Evolutionary conservation across 2,329 filamentous ascomycete species (phyloP), one percentile per base, ranked within the genome.

Genomic region (Huntiella savannae): DNA sequence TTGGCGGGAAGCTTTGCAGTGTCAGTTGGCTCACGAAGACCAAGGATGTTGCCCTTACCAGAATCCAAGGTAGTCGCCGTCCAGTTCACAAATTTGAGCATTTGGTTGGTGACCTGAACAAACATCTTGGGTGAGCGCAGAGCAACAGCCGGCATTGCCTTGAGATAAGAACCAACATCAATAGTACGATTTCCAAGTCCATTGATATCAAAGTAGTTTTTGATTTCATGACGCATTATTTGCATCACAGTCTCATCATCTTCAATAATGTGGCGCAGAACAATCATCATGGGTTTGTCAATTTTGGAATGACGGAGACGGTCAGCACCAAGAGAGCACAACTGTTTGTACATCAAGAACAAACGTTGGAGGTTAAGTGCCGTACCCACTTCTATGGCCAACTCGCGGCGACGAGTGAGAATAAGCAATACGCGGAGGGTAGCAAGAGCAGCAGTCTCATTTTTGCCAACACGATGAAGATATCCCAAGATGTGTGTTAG

Each of bases 261-360:
- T 61, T 98, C 91, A 46, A 96, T 75, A 52, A 98, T 79, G 57
- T 98, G 91, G 36, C 92, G 79, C 38, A 98, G 66, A 45, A 95
- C 79, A 10, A 88, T 73, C 71, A 96, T 79, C 55, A 94, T 80
- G 48, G 80, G 72, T 16, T 67, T 60, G 3, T 67, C 65, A 35
- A 74, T 62, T 45, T 65, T 66, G 2, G 64, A 67, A 36, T 70
- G 67, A 50, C 64, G 69, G 7, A 98, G 71, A 46, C 79, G 79
- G 46, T 82, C 74, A 28, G 85, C 82, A 5, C 82, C 81, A 28
- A 77, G 72, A 19, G 82, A 82, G 15, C 84, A 79, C 49, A 96
- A 73, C 59, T 96, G 88, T 60, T 92, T 93, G 48, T 88, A 77
- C 83, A 96, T 94, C 44, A 95, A 74, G 61, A 98, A 96, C 16